Conservation (phyloP, 208 protist genomes). For the Porcisia deanei region DNA sequence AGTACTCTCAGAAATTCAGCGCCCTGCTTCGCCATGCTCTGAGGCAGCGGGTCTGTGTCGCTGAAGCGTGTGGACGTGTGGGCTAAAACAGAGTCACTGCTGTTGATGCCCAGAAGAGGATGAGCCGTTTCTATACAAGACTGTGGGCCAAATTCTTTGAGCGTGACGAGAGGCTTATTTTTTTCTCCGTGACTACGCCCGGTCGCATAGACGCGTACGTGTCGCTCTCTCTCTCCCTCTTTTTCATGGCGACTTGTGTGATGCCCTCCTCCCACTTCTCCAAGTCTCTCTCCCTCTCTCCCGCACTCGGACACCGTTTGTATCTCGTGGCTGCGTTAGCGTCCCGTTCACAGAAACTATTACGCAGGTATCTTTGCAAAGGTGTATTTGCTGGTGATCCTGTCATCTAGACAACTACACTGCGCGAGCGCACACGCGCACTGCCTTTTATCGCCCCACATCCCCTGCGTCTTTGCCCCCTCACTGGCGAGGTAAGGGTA, state of each 20-base stretch:
- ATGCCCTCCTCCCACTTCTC: neutral
- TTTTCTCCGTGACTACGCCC: neutral
- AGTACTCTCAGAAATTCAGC: too few relatives aligned
- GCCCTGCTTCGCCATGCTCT: too few relatives aligned
- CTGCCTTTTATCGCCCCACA: neutral
- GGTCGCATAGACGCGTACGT: neutral
- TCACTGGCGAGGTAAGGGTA: too few relatives aligned
- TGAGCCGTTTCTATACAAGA: too few relatives aligned
- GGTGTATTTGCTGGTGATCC: neutral
- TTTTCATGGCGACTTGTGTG: neutral
- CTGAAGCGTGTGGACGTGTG: too few relatives aligned
- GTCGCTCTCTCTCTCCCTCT: neutral
- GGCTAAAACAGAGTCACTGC: too few relatives aligned
- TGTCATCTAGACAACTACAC: too few relatives aligned
- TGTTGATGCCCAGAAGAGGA: too few relatives aligned
- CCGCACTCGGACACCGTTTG: neutral
- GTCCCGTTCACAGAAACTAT: neutral
- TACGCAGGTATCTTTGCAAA: neutral
- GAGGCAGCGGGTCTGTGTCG: too few relatives aligned
- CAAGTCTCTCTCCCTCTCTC: neutral
- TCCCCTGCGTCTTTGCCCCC: neutral
- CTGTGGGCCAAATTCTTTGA: too few relatives aligned
- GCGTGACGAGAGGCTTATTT: neutral
- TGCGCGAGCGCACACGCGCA: too few relatives aligned
- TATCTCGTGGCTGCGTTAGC: neutral